These are phyloP conservation scores for Lactarius indigo DNA, from an alignment of 768 basidiomycete species.

Conservation along the genomic window DNA sequence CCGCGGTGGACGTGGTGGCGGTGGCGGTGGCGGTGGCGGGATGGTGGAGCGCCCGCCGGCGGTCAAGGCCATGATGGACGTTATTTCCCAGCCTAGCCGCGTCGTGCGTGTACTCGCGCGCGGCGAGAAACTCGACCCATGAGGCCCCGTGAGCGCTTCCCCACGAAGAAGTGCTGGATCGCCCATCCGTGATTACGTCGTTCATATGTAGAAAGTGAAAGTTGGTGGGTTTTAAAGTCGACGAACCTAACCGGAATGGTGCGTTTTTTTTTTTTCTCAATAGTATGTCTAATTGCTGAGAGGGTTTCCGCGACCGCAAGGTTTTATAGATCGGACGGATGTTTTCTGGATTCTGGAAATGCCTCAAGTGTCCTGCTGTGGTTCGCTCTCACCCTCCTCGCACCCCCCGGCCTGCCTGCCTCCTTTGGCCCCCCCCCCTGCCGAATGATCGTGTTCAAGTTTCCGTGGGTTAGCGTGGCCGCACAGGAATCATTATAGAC, in stretches of 20 bases:
- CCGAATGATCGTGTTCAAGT: not conserved
- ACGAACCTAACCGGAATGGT: not conserved
- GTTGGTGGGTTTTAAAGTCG: not conserved
- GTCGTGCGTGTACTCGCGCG: conserved; percentile 78
- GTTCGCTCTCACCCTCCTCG: not conserved
- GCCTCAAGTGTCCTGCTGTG: not conserved
- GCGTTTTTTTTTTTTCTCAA: not conserved
- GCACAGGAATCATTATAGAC: not conserved
- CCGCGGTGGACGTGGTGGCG: conserved; percentile 12
- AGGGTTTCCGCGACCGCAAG: no score
- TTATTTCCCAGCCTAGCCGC: conserved; percentile 66
- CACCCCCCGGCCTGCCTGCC: not conserved
- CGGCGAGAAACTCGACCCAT: conserved; percentile 76
- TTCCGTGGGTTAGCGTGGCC: not conserved
- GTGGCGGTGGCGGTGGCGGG: conserved; percentile 35
- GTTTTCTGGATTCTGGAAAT: conserved; percentile 1
- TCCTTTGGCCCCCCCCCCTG: no score
- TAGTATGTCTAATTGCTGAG: no score
- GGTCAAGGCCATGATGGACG: conserved; percentile 80
- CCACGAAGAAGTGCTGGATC: not conserved
- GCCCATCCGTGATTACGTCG: not conserved
- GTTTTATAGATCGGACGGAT: conserved; percentile 1
- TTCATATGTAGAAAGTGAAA: not conserved
- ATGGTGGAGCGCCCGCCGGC: conserved; percentile 77
- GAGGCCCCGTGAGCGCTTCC: not conserved